A percentile compares a stretch with the other conserved stretches of the same genome.
Evolutionary conservation across 2,329 filamentous ascomycete genomes (phyloP).

Genomic region (Cadophora malorum): DNA sequence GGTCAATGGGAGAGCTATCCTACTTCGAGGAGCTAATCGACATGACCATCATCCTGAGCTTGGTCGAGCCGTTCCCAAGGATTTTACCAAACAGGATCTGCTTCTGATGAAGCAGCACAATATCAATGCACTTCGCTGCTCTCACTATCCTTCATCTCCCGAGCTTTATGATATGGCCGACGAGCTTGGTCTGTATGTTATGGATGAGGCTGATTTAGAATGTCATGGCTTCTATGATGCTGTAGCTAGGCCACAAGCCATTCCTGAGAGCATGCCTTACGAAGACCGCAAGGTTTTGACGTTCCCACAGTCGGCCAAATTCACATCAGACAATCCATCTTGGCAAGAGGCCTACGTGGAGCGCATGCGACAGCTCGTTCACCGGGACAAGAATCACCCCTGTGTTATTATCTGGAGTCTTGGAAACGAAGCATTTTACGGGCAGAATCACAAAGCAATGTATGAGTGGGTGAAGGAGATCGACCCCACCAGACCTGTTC

Average conservation of each 20-base stretch:
- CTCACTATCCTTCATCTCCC: conserved; percentile 71
- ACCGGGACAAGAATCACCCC: conserved; percentile 73
- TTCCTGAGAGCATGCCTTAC: conserved; percentile 63
- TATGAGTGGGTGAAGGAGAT: conserved; percentile 59
- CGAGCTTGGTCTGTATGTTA: conserved; percentile 69
- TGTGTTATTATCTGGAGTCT: conserved; percentile 77
- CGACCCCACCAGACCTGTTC: conserved; percentile 59
- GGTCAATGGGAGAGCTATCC: conserved; percentile 67
- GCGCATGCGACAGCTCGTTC: conserved; percentile 66
- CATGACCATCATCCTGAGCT: conserved; percentile 72
- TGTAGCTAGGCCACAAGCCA: conserved; percentile 55
- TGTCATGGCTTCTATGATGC: conserved; percentile 56
- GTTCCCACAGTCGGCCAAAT: conserved; percentile 60
- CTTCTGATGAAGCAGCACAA: conserved; percentile 63
- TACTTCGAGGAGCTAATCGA: conserved; percentile 69
- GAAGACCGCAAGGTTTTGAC: conserved; percentile 65
- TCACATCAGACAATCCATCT: conserved; percentile 64
- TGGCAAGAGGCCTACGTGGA: conserved; percentile 73
- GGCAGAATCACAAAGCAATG: conserved; percentile 72
- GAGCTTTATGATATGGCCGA: conserved; percentile 65
- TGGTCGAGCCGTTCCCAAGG: conserved; percentile 59
- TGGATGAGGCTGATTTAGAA: conserved; percentile 58
- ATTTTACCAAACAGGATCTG: conserved; percentile 58
- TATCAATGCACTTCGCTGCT: conserved; percentile 73
- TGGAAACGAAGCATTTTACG: conserved; percentile 77